Evolutionary conservation across 2,329 filamentous ascomycete species (phyloP), one percentile per base, ranked within the genome.

Genomic region (Scedosporium boydii): DNA sequence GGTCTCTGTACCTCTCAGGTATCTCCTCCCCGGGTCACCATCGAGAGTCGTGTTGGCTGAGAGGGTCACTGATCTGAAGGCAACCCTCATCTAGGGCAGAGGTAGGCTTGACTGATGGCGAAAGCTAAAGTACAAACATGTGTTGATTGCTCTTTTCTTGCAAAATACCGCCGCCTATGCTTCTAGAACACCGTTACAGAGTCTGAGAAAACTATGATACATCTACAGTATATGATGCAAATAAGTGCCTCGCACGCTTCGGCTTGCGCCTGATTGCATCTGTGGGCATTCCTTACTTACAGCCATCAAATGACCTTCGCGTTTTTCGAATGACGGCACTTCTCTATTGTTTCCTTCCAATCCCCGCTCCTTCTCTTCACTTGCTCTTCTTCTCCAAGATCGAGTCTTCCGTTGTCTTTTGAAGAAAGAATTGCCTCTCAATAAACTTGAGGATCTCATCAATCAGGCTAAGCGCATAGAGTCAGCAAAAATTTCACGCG

Each of bases 391-490:
- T 85, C 18, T 70, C 71, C 72, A 77, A 76, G 51, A 74, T 67
- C 38, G 73, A 69, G 62, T 70, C 68, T 14, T 70, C 71, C 2
- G 73, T 69, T 34, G 74, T 79, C 66, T 76, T 82, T 68, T 85
- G 79, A 68, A 83, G 75, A 71, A 89, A 90, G 67, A 86, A 82
- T 59, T 79, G 76, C 66, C 89, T 82, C 78, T 97, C 92, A 55
- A 89, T 67, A 61, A 86, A 81, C 77, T 97, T 97, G 69, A 96
- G 85, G 2, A 84, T 74, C 76, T 97, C 92, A 67, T 97, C 92
- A 67, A 96, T 89, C 62, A 92, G 67, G 70, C 89, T 91, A 67
- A 4, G 16, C 18, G 58, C 62, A 34, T 66, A 44, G 3, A 16
- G 42, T 27, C 21, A 57, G 46, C 38, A 34, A 61, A 9, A 16